Conservation (phyloP, 163 green algal genomes). For the Chlorella variabilis region DNA sequence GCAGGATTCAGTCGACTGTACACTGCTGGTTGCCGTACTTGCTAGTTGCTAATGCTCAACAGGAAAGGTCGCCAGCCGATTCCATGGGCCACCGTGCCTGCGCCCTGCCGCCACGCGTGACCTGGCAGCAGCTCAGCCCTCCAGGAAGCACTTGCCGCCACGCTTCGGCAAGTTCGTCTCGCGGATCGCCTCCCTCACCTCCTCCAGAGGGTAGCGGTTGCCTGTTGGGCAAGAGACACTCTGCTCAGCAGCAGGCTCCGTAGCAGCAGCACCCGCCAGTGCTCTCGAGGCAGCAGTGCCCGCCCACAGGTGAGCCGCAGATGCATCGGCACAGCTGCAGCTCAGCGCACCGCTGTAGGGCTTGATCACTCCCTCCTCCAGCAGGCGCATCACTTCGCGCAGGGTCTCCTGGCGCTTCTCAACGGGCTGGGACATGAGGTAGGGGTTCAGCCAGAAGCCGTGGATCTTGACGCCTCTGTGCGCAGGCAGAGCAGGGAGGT, state of each 20-base stretch:
- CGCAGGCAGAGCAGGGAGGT: too few species aligned
- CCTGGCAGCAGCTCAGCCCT: conserved; percentile 44
- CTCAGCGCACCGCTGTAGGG: neutral
- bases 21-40: too few species aligned
- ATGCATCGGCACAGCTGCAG: too few species aligned
- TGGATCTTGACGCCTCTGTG: conserved; percentile 19
- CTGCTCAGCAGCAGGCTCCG: neutral
- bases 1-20: too few species aligned
- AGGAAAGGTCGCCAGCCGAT: too few species aligned
- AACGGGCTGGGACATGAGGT: neutral
- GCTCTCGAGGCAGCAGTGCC: too few species aligned
- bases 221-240: too few species aligned
- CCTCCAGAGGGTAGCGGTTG: conserved; percentile 40
- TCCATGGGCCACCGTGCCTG: too few species aligned
- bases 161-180: conserved; percentile 10
- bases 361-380: neutral
- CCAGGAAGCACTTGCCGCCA: conserved; percentile 45
- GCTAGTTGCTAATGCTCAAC: too few species aligned
- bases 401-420: neutral
- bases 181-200: conserved; percentile 39
- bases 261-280: too few species aligned
- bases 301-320: too few species aligned
- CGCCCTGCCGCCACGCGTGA: too few species aligned
- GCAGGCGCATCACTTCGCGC: neutral
- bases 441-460: conserved; percentile 38